Conservation (phyloP, 306 rosid genomes). For the Fragaria iinumae region DNA sequence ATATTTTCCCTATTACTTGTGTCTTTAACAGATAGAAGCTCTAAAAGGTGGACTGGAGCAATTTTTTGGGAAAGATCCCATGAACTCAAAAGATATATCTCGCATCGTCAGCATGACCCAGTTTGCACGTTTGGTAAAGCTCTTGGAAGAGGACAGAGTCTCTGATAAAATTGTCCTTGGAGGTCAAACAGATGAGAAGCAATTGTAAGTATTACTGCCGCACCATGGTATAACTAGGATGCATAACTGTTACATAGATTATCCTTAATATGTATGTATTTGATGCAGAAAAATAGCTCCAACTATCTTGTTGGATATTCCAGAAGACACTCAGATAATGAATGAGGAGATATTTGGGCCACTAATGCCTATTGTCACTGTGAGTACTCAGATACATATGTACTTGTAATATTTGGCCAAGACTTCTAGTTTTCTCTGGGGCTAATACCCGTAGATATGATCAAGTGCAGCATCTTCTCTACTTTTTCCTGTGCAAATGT, state of each 20-base stretch:
- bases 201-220: conserved; percentile 44
- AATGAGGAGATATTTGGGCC: conserved; percentile 90
- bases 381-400: conserved; percentile 31
- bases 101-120: conserved; percentile 64
- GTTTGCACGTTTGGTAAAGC: conserved; percentile 52
- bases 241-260: background rate
- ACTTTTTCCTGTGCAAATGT: background rate
- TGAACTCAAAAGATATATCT: conserved; percentile 60
- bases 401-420: background rate
- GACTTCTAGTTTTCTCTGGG: background rate
- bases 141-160: conserved; percentile 63
- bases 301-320: conserved; percentile 66
- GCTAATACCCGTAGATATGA: background rate
- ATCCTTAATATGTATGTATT: background rate
- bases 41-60: conserved; percentile 47
- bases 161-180: conserved; percentile 68
- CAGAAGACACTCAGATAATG: conserved; percentile 62
- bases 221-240: background rate
- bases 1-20: background rate
- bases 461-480: background rate
- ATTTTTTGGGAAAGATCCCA: conserved; percentile 56
- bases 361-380: conserved; percentile 67
- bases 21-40: conserved; percentile 49
- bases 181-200: conserved; percentile 65
- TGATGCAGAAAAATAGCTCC: conserved; percentile 74